Evolutionary conservation across 2,329 filamentous ascomycete genomes (phyloP).

Genomic region (Xylaria sp.): DNA sequence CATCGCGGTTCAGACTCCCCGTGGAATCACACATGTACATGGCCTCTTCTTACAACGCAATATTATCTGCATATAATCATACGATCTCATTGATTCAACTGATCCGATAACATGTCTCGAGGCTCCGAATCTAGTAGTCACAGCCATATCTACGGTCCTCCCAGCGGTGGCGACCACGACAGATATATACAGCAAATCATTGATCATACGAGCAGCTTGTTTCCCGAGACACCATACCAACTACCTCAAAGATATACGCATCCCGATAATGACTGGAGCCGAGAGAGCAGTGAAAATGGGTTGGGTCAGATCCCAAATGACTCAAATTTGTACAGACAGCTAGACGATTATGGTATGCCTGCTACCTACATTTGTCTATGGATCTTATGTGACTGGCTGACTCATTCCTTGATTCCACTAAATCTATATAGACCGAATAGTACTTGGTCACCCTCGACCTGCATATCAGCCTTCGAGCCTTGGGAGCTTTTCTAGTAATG

Average conservation of each 20-base stretch:
- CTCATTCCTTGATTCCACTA: slow-evolving; percentile 3
- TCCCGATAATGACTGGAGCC: neutral
- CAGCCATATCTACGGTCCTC: slow-evolving; percentile 38
- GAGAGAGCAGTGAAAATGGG: slow-evolving; percentile 19
- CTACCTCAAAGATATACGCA: slow-evolving; percentile 26
- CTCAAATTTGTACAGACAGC: slow-evolving; percentile 26
- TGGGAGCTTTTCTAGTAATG: slow-evolving; percentile 14
- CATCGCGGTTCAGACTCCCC: neutral
- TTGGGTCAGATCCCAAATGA: slow-evolving; percentile 6
- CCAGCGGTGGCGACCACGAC: slow-evolving; percentile 38
- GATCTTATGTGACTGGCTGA: neutral
- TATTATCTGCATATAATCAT: neutral
- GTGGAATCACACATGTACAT: neutral
- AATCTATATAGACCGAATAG: slow-evolving; percentile 43
- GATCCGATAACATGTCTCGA: slow-evolving; percentile 40
- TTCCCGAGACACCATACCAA: slow-evolving; percentile 33
- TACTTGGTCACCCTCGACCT: slow-evolving; percentile 40
- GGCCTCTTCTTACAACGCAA: neutral
- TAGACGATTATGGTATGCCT: slow-evolving; percentile 48
- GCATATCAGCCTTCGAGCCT: slow-evolving; percentile 10
- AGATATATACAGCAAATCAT: slow-evolving; percentile 48
- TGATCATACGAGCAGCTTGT: slow-evolving; percentile 43
- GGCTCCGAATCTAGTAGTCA: slow-evolving; percentile 24
- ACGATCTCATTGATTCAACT: neutral
- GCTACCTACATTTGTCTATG: neutral